Evolutionary conservation across 169 alveolate species (phyloP).

Genomic region (Perkinsus olseni): DNA sequence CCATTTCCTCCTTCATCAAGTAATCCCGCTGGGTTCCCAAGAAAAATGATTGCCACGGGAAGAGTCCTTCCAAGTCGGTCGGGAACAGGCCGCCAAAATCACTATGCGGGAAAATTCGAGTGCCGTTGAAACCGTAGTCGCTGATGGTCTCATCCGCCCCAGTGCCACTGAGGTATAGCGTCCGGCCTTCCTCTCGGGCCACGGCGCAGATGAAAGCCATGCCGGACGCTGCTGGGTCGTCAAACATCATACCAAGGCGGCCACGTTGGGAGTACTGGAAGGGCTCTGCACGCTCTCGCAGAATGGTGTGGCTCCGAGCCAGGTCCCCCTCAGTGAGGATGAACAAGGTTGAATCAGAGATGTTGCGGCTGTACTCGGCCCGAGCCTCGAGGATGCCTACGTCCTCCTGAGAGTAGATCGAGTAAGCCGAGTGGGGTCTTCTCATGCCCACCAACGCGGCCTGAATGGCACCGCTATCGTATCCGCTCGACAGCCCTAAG

Average conservation of each 20-base stretch:
- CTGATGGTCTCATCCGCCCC: conserved; percentile 16
- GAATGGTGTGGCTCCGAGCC: not conserved
- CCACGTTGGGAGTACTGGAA: not conserved
- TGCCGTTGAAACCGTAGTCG: conserved; percentile 18
- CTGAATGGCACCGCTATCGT: conserved; percentile 20
- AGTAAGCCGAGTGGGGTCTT: not conserved
- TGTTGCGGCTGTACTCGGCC: not conserved
- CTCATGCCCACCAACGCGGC: conserved; percentile 1
- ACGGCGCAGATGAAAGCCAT: not conserved
- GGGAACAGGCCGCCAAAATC: conserved; percentile 9
- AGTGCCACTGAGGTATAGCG: not conserved
- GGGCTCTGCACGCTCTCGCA: not conserved
- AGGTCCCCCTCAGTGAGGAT: not conserved
- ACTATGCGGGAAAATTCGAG: not conserved
- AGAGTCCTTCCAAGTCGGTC: not conserved
- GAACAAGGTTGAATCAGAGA: not conserved
- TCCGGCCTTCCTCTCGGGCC: conserved; percentile 10
- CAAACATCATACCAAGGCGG: not conserved
- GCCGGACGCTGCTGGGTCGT: not conserved
- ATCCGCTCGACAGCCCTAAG: conserved; percentile 4
- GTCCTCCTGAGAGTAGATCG: not conserved
- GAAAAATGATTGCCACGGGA: not conserved
- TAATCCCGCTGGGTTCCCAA: conserved; percentile 13
- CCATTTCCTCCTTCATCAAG: conserved; percentile 9
- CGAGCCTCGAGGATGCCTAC: not conserved